Conservation (phyloP, 371 early-diverging fungal genomes). For the Circinella umbellata region DNA sequence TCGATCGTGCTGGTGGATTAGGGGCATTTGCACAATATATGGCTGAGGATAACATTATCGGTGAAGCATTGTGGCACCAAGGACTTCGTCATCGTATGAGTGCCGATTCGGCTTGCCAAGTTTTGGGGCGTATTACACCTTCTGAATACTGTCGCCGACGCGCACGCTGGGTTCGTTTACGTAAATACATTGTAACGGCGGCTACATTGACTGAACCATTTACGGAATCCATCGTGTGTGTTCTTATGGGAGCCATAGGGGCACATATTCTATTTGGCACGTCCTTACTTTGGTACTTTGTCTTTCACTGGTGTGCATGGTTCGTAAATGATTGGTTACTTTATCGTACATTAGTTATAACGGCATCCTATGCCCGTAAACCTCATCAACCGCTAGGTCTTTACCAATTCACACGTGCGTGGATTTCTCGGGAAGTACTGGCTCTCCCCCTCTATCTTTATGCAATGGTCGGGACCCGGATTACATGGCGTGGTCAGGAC, state of each 20-base stretch:
- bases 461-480: constrained; percentile 80
- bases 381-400: constrained; percentile 14
- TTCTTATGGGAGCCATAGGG: constrained; percentile 72
- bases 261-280: constrained; percentile 47
- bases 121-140: constrained; percentile 73
- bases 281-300: constrained; percentile 56
- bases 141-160: constrained; percentile 82
- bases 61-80: constrained; percentile 80
- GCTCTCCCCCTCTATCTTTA: constrained; percentile 85
- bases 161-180: constrained; percentile 89
- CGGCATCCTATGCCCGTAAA: constrained; percentile 29
- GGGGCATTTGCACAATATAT: constrained; percentile 85
- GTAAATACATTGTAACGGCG: constrained; percentile 87
- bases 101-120: constrained; percentile 84
- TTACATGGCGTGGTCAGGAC: constrained; percentile 85
- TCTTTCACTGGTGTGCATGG: constrained; percentile 77
- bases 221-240: constrained; percentile 86
- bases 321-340: constrained; percentile 67
- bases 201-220: constrained; percentile 92
- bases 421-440: constrained; percentile 79
- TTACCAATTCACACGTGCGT: constrained; percentile 55
- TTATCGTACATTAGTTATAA: constrained; percentile 55
- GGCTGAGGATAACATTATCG: constrained; percentile 95
- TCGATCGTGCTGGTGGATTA: constrained; percentile 84
- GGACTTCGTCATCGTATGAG: constrained; percentile 88